Base-by-base conservation (phyloP, 2,329 filamentous ascomycete genomes). In the Trichoderma endophyticum region DNA sequence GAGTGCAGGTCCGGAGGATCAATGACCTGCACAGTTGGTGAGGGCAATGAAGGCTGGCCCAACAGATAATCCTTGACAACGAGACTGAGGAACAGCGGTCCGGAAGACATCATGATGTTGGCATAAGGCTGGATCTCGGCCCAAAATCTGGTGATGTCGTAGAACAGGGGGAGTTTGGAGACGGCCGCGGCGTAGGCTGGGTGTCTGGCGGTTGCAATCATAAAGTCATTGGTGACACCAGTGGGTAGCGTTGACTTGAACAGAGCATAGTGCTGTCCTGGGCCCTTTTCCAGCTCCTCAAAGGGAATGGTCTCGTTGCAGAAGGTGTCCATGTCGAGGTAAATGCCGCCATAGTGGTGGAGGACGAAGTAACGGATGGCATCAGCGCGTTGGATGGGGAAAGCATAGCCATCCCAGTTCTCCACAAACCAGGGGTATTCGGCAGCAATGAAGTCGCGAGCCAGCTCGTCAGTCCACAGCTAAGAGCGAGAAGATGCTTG, bases 301-400 rank as follows among this genome's bases (percentile, higher is more conserved):
- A 70, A 34, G 24, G 66, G 66, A 11, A 70, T 32, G 26, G 66
- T 61, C 28, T 70, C 56, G 57, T 70, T 70, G n/a, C 66, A 70
- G 12, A 70, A 70, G 39, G 66, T 71, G 80, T 96, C 93, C 62
- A 95, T 83, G 78, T 96, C 93, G 75, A 95, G 90, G 81, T 95
- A 95, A 71, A 94, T 90, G 54, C 93, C 93, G 70, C 93, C 93
- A 78, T 89, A 95, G 80, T 93, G 89, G 68, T 90, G 86, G 36
- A 96, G 85, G 24, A 94, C 86, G 79, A 95, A 95, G 82, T 95
- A 95, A 65, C 93, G 88, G 76, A 95, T 92, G 6, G 92, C 86
- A 78, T 95, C 93, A 71, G 92, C 91, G 73, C 92, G 88, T 82
- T 95, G 91, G 74, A 95, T 94, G 14, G 91, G 89, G 80, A 91